These are phyloP conservation scores for Roridomyces roridus DNA, from an alignment of 768 basidiomycete genomes.

Conservation along the genomic window DNA sequence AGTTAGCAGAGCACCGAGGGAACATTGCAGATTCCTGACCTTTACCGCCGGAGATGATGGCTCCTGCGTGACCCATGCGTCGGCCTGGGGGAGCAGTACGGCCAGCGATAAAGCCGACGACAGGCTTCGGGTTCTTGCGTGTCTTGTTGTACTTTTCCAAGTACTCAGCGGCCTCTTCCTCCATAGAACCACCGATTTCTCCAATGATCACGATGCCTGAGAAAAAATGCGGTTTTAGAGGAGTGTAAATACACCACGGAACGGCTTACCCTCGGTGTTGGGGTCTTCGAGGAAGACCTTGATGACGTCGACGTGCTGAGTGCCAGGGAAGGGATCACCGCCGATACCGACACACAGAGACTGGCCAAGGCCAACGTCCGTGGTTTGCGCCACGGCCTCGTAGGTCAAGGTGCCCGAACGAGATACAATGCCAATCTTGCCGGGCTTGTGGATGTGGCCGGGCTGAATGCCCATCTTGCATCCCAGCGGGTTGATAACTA, in stretches of 20 bases:
- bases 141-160: constrained; percentile 93
- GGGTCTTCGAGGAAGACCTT: constrained; percentile 96
- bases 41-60: constrained; percentile 98
- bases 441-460: constrained; percentile 96
- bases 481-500: constrained; percentile 92
- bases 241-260: not conserved
- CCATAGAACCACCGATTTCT: constrained; percentile 99
- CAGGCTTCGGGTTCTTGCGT: constrained; percentile 86
- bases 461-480: constrained; percentile 99
- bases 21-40: constrained; percentile 50
- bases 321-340: constrained; percentile 96
- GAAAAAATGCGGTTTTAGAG: not conserved
- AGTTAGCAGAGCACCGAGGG: not conserved
- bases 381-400: constrained; percentile 98
- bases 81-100: constrained; percentile 97
- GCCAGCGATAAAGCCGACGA: constrained; percentile 97
- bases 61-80: constrained; percentile 98
- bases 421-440: constrained; percentile 96
- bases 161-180: constrained; percentile 98
- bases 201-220: constrained; percentile 96
- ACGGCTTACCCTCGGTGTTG: constrained; percentile 79
- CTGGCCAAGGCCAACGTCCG: constrained; percentile 94
- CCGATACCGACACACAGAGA: constrained; percentile 97
- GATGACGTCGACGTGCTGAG: constrained; percentile 94
- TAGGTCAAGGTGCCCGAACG: constrained; percentile 97